These are phyloP conservation scores for Lophium mytilinum DNA, from an alignment of 495 filamentous ascomycete genomes.

Conservation along the genomic window DNA sequence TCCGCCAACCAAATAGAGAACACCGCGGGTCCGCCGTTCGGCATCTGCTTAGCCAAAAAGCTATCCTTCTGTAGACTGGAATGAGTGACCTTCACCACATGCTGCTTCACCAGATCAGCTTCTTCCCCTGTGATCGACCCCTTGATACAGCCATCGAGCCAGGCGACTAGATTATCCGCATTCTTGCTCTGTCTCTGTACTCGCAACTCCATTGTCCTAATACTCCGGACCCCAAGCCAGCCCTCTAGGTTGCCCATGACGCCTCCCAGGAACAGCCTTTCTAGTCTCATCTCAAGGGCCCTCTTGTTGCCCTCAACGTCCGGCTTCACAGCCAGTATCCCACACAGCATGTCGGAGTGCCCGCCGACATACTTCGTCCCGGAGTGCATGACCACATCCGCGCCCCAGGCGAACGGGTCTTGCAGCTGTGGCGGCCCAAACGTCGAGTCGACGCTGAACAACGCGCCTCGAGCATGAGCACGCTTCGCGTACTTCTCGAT, in stretches of 20 bases:
- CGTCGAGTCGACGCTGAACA: slow-evolving; percentile 79
- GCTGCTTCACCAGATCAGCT: slow-evolving; percentile 38
- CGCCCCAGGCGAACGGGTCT: slow-evolving; percentile 73
- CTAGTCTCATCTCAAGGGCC: slow-evolving; percentile 40
- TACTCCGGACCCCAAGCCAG: slow-evolving; percentile 80
- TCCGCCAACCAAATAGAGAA: slow-evolving; percentile 64
- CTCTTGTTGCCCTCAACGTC: slow-evolving; percentile 38
- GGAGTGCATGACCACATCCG: slow-evolving; percentile 80
- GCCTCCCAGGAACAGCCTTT: slow-evolving; percentile 66
- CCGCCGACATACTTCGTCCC: slow-evolving; percentile 96
- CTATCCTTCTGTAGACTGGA: slow-evolving; percentile 62
- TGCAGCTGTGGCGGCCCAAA: slow-evolving; percentile 87
- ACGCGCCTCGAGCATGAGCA: slow-evolving; percentile 64
- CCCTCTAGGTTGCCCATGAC: slow-evolving; percentile 88
- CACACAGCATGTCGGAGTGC: slow-evolving; percentile 83
- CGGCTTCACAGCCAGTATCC: slow-evolving; percentile 59
- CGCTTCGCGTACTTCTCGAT: slow-evolving; percentile 59
- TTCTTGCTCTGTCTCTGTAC: slow-evolving; percentile 65
- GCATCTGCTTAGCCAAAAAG: slow-evolving; percentile 88
- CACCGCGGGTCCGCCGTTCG: slow-evolving; percentile 80
- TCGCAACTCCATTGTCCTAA: slow-evolving; percentile 79
- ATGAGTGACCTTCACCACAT: slow-evolving; percentile 59
- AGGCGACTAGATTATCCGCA: slow-evolving; percentile 58
- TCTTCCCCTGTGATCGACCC: slow-evolving; percentile 32
- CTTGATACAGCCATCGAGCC: slow-evolving; percentile 50